Conservation (phyloP, 352 stramenopile genomes). For the Blastocystis sp. region DNA sequence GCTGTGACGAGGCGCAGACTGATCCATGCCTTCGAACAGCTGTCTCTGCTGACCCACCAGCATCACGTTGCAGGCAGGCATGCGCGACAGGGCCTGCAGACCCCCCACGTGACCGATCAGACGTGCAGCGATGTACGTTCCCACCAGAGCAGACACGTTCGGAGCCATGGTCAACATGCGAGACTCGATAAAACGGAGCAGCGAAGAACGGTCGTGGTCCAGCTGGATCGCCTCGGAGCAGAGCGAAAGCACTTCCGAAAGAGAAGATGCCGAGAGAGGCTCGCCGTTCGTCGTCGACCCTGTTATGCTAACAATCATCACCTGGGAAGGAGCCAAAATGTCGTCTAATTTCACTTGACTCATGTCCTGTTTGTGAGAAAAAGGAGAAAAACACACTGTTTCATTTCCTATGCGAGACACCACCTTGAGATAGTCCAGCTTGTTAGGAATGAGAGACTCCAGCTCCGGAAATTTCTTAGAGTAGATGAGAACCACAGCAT, state of each 20-base stretch:
- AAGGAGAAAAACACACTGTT: constrained; percentile 67
- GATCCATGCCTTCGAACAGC: constrained; percentile 67
- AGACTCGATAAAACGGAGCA: constrained; percentile 83
- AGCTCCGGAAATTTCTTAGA: constrained; percentile 86
- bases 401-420: constrained; percentile 83
- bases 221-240: constrained; percentile 81
- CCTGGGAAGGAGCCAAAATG: constrained; percentile 81
- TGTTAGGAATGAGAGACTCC: constrained; percentile 82
- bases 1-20: constrained; percentile 70
- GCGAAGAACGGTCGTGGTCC: constrained; percentile 75
- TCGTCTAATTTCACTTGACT: constrained; percentile 80
- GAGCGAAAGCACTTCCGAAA: constrained; percentile 73
- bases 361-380: constrained; percentile 72
- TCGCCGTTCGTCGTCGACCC: constrained; percentile 82
- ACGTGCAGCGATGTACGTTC: constrained; percentile 84
- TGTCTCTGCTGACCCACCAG: constrained; percentile 67
- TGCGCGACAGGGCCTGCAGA: constrained; percentile 82
- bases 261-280: constrained; percentile 71
- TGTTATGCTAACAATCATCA: constrained; percentile 88
- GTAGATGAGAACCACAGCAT: constrained; percentile 83
- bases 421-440: constrained; percentile 84
- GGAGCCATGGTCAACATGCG: constrained; percentile 84
- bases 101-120: constrained; percentile 87
- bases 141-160: constrained; percentile 86
- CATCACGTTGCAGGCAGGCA: constrained; percentile 94